phyloP scores from a whole-genome alignment of 2,329 filamentous ascomycete species.

The Plectosphaerella plurivora region DNA sequence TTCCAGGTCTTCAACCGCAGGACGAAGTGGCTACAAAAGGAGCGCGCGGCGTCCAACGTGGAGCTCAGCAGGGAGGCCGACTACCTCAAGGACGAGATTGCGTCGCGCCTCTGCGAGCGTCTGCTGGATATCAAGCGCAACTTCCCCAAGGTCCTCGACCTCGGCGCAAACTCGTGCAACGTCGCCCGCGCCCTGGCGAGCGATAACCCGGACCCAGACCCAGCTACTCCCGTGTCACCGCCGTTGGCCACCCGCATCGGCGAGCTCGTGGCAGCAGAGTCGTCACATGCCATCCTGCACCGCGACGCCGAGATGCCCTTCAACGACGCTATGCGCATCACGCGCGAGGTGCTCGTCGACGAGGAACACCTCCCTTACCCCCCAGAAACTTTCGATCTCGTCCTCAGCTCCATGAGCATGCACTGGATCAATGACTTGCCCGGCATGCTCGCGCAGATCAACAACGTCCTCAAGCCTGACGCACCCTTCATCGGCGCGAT shows the following conservation, averaged over 20 bases:
- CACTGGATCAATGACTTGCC: slow-evolving; percentile 99
- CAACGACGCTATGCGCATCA: slow-evolving; percentile 69
- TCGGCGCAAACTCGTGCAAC: slow-evolving; percentile 94
- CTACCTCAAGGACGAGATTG: slow-evolving; percentile 92
- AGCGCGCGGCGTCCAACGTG: slow-evolving; percentile 69
- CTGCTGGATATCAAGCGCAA: slow-evolving; percentile 91
- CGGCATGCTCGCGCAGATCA: slow-evolving; percentile 77
- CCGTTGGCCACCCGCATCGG: slow-evolving; percentile 69
- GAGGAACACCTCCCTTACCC: slow-evolving; percentile 77
- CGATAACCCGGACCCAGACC: slow-evolving; percentile 60
- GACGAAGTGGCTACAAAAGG: slow-evolving; percentile 87
- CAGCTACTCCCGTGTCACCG: slow-evolving; percentile 49
- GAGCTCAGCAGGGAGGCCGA: slow-evolving; percentile 76
- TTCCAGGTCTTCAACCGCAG: slow-evolving; percentile 89
- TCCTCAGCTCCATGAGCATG: slow-evolving; percentile 82
- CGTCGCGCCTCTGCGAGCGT: slow-evolving; percentile 76
- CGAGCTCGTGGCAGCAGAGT: slow-evolving; percentile 76
- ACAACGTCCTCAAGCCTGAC: slow-evolving; percentile 83
- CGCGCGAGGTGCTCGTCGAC: slow-evolving; percentile 68
- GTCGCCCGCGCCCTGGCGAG: slow-evolving; percentile 77
- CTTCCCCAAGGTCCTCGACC: slow-evolving; percentile 80
- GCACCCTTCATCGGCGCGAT: slow-evolving; percentile 91
- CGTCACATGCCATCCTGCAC: slow-evolving; percentile 71
- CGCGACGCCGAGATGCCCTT: slow-evolving; percentile 73
- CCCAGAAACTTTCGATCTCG: slow-evolving; percentile 77